Conservation (phyloP, 139 green algal species). For the Haematococcus lacustris region DNA sequence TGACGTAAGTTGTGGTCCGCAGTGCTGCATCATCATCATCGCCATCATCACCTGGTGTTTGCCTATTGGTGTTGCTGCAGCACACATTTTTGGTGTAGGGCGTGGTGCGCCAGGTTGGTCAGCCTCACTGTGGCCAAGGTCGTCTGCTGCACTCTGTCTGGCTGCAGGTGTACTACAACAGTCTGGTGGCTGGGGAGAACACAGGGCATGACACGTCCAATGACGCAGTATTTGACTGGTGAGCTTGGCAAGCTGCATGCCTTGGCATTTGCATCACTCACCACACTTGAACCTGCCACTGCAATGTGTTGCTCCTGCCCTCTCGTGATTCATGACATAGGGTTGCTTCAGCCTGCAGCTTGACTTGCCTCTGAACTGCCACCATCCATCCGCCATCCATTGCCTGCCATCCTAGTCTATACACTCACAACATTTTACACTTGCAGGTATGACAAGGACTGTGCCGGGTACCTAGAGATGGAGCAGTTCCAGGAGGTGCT, state of each 20-base stretch:
- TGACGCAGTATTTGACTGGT: neutral
- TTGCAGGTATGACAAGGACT: slow-evolving; percentile 25
- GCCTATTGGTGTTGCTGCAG: no score
- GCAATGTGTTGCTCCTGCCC: neutral
- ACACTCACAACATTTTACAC: no score
- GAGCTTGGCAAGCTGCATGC: neutral
- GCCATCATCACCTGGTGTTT: no score
- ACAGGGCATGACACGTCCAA: neutral
- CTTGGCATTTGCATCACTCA: neutral
- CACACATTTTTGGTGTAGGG: no score
- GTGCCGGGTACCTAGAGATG: slow-evolving; percentile 12
- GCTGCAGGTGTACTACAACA: slow-evolving; percentile 16
- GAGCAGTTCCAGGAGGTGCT: slow-evolving; percentile 20
- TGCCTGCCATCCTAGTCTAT: no score
- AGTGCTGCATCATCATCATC: neutral
- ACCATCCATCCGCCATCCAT: no score
- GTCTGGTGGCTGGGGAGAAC: slow-evolving; percentile 1
- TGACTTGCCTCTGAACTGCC: no score
- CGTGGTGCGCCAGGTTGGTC: no score
- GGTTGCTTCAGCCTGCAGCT: no score
- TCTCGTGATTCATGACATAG: neutral
- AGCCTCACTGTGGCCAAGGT: neutral
- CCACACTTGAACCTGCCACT: neutral
- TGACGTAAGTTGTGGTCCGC: neutral
- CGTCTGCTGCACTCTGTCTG: neutral